Evolutionary conservation across 2,329 filamentous ascomycete species (phyloP).

Genomic region (Taxawa tesnikishii): DNA sequence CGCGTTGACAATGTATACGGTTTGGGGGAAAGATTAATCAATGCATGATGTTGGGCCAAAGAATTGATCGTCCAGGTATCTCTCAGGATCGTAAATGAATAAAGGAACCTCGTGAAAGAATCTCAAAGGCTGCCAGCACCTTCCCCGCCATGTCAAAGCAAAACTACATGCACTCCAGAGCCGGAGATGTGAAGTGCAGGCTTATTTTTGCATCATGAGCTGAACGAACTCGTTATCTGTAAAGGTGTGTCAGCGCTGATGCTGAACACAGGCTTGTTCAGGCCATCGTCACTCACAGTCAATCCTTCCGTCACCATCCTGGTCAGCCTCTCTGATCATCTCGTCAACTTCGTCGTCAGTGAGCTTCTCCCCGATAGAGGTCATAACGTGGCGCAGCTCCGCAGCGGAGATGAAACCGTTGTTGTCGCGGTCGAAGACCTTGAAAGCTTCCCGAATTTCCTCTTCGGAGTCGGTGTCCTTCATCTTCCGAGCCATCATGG

Average conservation of each 20-base stretch:
- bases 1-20: too few relatives aligned
- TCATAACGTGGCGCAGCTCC: constrained; percentile 52
- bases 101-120: neutral
- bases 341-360: constrained; percentile 53
- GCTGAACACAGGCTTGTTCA: too few relatives aligned
- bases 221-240: constrained; percentile 45
- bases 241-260: constrained; percentile 7
- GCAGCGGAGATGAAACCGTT: constrained; percentile 53
- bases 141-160: constrained; percentile 4
- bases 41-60: neutral
- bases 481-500: constrained; percentile 53
- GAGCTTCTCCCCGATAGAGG: constrained; percentile 51
- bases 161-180: too few relatives aligned
- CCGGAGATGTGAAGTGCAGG: too few relatives aligned
- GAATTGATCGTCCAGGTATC: neutral
- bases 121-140: constrained; percentile 3
- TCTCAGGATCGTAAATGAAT: constrained; percentile 1
- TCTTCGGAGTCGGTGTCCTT: constrained; percentile 50
- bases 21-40: neutral
- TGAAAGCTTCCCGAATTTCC: constrained; percentile 54
- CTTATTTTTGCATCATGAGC: constrained; percentile 44
- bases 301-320: constrained; percentile 52
- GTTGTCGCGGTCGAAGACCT: constrained; percentile 54
- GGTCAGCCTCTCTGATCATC: constrained; percentile 54
- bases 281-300: constrained; percentile 47